These are phyloP conservation scores for Talaromyces ruber DNA, from an alignment of 495 filamentous ascomycete genomes.

Conservation along the genomic window DNA sequence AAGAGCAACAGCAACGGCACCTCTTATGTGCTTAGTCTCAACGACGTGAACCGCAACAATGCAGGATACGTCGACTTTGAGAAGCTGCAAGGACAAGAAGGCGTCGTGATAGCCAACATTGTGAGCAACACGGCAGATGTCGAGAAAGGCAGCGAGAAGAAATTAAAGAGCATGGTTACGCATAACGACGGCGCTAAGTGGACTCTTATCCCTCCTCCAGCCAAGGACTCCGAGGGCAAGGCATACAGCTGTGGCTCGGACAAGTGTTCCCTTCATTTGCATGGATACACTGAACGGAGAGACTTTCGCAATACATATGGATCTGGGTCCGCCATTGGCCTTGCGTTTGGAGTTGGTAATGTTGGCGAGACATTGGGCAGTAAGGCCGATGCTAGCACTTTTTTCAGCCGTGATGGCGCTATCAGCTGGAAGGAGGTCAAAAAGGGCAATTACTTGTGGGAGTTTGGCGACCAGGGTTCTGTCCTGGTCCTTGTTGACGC, in stretches of 20 bases:
- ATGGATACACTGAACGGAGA: slow-evolving; percentile 83
- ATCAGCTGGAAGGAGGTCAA: slow-evolving; percentile 75
- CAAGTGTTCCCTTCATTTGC: slow-evolving; percentile 80
- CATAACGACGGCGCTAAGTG: slow-evolving; percentile 94
- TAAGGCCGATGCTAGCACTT: slow-evolving; percentile 66
- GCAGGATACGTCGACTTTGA: slow-evolving; percentile 87
- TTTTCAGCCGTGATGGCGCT: slow-evolving; percentile 82
- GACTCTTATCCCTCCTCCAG: slow-evolving; percentile 60
- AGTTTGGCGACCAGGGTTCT: slow-evolving; percentile 88
- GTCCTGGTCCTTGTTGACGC: slow-evolving; percentile 77
- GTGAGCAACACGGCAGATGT: slow-evolving; percentile 63
- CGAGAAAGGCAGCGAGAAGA: slow-evolving; percentile 59
- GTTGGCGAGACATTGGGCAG: slow-evolving; percentile 60
- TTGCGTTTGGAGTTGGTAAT: slow-evolving; percentile 89
- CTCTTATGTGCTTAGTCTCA: slow-evolving; percentile 75
- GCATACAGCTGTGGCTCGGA: slow-evolving; percentile 57
- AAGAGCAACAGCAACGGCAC: slow-evolving; percentile 99
- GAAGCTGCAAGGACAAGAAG: slow-evolving; percentile 85
- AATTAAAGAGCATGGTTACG: slow-evolving; percentile 78
- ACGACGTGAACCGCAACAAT: slow-evolving; percentile 66
- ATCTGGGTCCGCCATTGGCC: slow-evolving; percentile 76
- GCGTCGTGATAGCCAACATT: slow-evolving; percentile 77
- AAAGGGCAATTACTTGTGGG: slow-evolving; percentile 84
- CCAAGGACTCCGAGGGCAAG: slow-evolving; percentile 60
- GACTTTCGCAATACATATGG: slow-evolving; percentile 77